These are phyloP conservation scores for Phialocephala sp. DNA, from an alignment of 2,329 filamentous ascomycete species.

Conservation along the genomic window DNA sequence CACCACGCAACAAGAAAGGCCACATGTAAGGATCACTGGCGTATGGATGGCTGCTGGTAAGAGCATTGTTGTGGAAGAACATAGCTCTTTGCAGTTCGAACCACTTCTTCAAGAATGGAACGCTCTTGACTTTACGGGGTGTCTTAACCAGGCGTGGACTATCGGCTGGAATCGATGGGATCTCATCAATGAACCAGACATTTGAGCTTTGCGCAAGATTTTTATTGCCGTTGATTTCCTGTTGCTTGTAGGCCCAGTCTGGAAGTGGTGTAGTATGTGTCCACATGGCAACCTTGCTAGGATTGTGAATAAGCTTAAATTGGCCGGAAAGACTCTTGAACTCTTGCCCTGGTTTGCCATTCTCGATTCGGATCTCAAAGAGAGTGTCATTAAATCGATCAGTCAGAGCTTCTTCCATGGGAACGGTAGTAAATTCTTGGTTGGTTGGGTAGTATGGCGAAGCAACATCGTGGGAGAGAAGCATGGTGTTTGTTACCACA, in stretches of 20 bases:
- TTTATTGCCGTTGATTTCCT: slow-evolving; percentile 99
- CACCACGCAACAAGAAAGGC: slow-evolving; percentile 95
- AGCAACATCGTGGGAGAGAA: slow-evolving; percentile 94
- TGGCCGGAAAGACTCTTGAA: slow-evolving; percentile 91
- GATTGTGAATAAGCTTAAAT: slow-evolving; percentile 94
- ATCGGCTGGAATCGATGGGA: slow-evolving; percentile 77
- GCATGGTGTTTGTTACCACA: slow-evolving; percentile 80
- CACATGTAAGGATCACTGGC: slow-evolving; percentile 94
- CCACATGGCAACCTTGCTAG: slow-evolving; percentile 99
- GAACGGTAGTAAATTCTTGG: slow-evolving; percentile 93
- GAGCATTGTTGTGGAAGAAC: slow-evolving; percentile 99
- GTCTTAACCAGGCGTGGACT: slow-evolving; percentile 75
- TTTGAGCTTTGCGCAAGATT: slow-evolving; percentile 89
- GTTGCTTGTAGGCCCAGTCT: slow-evolving; percentile 96
- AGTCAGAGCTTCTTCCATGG: slow-evolving; percentile 72
- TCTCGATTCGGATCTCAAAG: slow-evolving; percentile 91
- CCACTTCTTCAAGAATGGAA: slow-evolving; percentile 94
- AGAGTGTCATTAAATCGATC: slow-evolving; percentile 85
- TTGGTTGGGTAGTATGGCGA: slow-evolving; percentile 97
- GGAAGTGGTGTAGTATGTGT: slow-evolving; percentile 94
- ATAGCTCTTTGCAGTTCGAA: slow-evolving; percentile 96
- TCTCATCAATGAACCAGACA: slow-evolving; percentile 91
- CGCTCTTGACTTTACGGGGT: slow-evolving; percentile 76
- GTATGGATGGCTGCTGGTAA: slow-evolving; percentile 97
- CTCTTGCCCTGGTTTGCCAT: slow-evolving; percentile 78